Percentiles rank a stretch among this genome's conserved stretches.
Evolutionary conservation across 306 rosid species (phyloP).

Genomic region (Acacia melanoxylon): DNA sequence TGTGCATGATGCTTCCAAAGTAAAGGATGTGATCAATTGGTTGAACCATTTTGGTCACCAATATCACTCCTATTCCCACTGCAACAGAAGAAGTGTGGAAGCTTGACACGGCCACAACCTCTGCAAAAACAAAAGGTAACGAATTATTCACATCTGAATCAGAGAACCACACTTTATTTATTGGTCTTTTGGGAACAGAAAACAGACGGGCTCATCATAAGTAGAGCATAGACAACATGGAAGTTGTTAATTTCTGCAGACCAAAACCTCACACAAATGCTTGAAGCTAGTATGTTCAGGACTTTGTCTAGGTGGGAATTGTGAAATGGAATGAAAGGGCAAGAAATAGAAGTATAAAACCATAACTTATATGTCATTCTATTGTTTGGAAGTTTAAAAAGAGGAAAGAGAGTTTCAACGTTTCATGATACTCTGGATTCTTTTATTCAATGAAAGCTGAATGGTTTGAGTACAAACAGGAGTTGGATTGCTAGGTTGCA

Average conservation of each 20-base stretch:
- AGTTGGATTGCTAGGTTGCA: too few species aligned
- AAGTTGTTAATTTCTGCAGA: neutral
- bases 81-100: conserved; percentile 52
- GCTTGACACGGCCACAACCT: conserved; percentile 48
- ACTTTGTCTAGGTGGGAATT: neutral
- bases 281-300: neutral
- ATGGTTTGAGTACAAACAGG: too few species aligned
- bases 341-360: neutral
- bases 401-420: neutral
- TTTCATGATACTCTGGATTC: too few species aligned
- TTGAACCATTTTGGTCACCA: conserved; percentile 28
- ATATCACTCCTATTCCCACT: conserved; percentile 36
- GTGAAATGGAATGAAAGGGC: neutral
- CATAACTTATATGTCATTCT: neutral
- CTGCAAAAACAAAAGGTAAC: conserved; percentile 30
- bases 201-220: neutral
- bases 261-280: neutral
- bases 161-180: neutral
- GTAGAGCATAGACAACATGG: neutral
- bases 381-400: neutral
- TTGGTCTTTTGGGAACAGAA: neutral
- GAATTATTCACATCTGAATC: conserved; percentile 15
- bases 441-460: too few species aligned
- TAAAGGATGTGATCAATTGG: conserved; percentile 33
- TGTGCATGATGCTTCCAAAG: neutral